phyloP scores from a whole-genome alignment of 2,329 filamentous ascomycete genomes.

The Orbilia ellipsospora region DNA sequence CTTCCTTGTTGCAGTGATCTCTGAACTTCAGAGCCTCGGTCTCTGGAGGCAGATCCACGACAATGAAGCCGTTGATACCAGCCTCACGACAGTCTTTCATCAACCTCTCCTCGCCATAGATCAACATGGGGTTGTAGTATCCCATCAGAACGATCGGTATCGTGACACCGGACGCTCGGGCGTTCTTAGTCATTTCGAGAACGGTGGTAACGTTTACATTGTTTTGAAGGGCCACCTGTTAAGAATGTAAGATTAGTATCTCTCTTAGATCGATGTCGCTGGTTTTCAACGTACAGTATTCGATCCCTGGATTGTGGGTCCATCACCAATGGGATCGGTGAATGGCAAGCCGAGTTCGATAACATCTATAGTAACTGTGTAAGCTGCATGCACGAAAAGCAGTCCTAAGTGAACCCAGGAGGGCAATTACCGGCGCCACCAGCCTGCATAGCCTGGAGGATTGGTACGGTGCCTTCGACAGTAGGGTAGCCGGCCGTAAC shows the following conservation, averaged over 20 bases:
- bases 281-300: slow-evolving; percentile 74
- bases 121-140: slow-evolving; percentile 96
- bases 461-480: slow-evolving; percentile 81
- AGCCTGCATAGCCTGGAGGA: slow-evolving; percentile 88
- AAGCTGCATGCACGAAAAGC: slow-evolving; percentile 10
- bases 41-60: slow-evolving; percentile 94
- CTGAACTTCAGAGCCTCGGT: slow-evolving; percentile 88
- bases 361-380: slow-evolving; percentile 71
- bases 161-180: slow-evolving; percentile 79
- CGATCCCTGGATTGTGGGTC: slow-evolving; percentile 93
- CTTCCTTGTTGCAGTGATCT: slow-evolving; percentile 80
- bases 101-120: slow-evolving; percentile 91
- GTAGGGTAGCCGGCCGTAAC: slow-evolving; percentile 93
- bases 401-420: slow-evolving; percentile 58
- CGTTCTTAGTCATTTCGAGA: slow-evolving; percentile 84
- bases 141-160: slow-evolving; percentile 94
- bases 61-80: slow-evolving; percentile 94
- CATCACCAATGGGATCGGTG: slow-evolving; percentile 97
- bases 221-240: slow-evolving; percentile 79
- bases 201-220: slow-evolving; percentile 84
- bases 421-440: slow-evolving; percentile 79
- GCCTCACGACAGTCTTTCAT: slow-evolving; percentile 84
- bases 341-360: slow-evolving; percentile 97
- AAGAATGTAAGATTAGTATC: slow-evolving; percentile 2
- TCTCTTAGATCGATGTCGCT: too few species aligned